A percentile compares a stretch with the other conserved stretches of the same genome.
These are phyloP conservation scores for Aspergillus bridgeri DNA, from an alignment of 495 filamentous ascomycete species.

Conservation along the genomic window DNA sequence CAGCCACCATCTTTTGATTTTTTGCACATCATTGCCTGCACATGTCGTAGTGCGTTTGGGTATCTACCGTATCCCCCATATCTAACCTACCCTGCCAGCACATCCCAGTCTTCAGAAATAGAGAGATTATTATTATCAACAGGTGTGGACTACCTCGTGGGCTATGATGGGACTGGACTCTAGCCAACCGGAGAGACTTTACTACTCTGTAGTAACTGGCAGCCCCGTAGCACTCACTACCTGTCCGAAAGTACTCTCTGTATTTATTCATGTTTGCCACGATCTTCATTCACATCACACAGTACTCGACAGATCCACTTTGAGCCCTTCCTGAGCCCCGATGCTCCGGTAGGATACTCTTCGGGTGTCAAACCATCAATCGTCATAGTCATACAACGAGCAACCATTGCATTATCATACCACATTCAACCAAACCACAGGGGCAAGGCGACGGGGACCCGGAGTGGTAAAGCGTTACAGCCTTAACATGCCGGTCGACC, in stretches of 20 bases:
- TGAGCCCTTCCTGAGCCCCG: neutral
- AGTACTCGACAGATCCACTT: slow-evolving; percentile 6
- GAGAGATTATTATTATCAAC: no score
- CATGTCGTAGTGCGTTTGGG: slow-evolving; percentile 14
- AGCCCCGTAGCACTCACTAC: neutral
- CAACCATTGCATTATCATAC: slow-evolving; percentile 12
- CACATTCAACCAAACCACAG: no score
- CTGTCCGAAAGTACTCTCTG: neutral
- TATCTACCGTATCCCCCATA: neutral
- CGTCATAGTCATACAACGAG: neutral
- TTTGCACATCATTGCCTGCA: slow-evolving; percentile 28
- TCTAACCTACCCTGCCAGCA: slow-evolving; percentile 6
- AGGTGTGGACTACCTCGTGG: no score
- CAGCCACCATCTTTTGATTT: slow-evolving; percentile 7
- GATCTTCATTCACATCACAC: slow-evolving; percentile 2
- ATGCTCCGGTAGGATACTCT: neutral
- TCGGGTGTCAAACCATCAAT: neutral
- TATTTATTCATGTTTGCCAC: slow-evolving; percentile 1
- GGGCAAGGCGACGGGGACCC: no score
- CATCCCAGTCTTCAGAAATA: slow-evolving; percentile 23
- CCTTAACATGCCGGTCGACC: slow-evolving; percentile 14
- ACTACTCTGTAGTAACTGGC: no score
- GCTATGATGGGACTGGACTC: no score
- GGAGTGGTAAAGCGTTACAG: slow-evolving; percentile 1
- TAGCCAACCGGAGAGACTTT: slow-evolving; percentile 1